Conservation (phyloP, 106 monocot genomes). For the Platanthera zijinensis region DNA sequence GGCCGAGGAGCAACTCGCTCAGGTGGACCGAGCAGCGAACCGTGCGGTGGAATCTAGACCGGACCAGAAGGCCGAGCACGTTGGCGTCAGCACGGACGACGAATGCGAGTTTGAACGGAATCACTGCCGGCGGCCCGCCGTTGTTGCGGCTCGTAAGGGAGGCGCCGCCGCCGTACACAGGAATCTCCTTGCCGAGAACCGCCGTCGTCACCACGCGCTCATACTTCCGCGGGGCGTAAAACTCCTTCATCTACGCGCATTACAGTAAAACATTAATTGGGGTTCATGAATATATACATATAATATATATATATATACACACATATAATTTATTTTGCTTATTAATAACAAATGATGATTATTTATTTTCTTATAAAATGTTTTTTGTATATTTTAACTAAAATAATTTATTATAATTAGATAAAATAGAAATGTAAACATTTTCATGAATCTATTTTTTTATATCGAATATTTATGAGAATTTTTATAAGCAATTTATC, state of each 20-base stretch:
- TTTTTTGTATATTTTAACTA: neutral
- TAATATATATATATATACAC: too few species aligned
- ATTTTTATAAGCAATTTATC: too few species aligned
- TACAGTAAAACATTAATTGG: neutral
- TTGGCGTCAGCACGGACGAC: constrained; percentile 50
- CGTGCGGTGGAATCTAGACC: constrained; percentile 72
- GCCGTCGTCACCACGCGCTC: constrained; percentile 31
- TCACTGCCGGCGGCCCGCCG: constrained; percentile 31
- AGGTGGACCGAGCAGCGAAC: constrained; percentile 51
- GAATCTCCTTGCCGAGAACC: constrained; percentile 43
- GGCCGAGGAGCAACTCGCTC: constrained; percentile 42
- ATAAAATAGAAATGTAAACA: too few species aligned
- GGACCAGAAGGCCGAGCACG: constrained; percentile 67
- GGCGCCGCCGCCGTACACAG: constrained; percentile 82
- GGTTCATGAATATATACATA: neutral
- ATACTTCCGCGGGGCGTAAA: constrained; percentile 74
- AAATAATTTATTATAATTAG: neutral
- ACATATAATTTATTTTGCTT: too few species aligned
- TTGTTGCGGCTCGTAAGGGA: constrained; percentile 40
- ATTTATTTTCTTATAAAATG: neutral
- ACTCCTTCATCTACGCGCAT: constrained; percentile 51
- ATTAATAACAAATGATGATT: too few species aligned
- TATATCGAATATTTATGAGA: too few species aligned
- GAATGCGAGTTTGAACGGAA: constrained; percentile 56
- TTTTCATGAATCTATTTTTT: too few species aligned